Base-by-base conservation (phyloP, 352 stramenopile species). In the Globisporangium rhizosaccharum region DNA sequence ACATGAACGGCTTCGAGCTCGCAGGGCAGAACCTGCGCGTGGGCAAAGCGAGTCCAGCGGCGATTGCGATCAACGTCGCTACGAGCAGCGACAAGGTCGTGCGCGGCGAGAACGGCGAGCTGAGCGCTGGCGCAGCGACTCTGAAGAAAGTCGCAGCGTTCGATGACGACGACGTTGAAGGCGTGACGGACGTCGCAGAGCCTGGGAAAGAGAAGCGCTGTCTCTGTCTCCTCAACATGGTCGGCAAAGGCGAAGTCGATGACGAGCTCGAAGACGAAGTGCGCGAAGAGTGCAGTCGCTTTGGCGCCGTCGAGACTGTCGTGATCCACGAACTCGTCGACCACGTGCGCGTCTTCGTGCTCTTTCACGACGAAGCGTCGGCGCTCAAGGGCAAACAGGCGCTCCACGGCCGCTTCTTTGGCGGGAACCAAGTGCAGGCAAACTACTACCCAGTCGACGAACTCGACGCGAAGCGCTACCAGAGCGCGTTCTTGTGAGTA, bases 1-100 rank as follows among this genome's bases (percentile, higher is more conserved):
- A 92, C 55, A 92, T 92, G 82, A 82, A 92, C 58, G 78, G 76
- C 26, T 92, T 92, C 56, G 82, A 92, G 30, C 59, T 92, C 18
- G 82, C 82, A 37, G 82, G 82, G 12, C 78, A 90, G 49, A 67
- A 81, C 20, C 80, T 92, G 14, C 85, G 88, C 62, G 80, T 92
- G 5, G 82, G 82, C 59, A 92, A 92, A 59, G 82, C 82, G 30
- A 92, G 82, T 51, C 62, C 82, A 36, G 67, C 75, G 6, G 79
- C 82, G 5, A 78, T 90, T 65, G 58, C 75, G 7, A 82, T 88
- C 61, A 90, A 92, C 45, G 66, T 89, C 28, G 70, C 73, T 8
- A 78, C 67, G 33, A 92, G 79, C 56, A 68, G 71, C 23, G 75
- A 92, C 66, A 90, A 90, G 62, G 65, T 86, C 28, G 69, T 89